phyloP scores from a whole-genome alignment of 176 grass and related monocot species.

The maize (Zea mays) region DNA sequence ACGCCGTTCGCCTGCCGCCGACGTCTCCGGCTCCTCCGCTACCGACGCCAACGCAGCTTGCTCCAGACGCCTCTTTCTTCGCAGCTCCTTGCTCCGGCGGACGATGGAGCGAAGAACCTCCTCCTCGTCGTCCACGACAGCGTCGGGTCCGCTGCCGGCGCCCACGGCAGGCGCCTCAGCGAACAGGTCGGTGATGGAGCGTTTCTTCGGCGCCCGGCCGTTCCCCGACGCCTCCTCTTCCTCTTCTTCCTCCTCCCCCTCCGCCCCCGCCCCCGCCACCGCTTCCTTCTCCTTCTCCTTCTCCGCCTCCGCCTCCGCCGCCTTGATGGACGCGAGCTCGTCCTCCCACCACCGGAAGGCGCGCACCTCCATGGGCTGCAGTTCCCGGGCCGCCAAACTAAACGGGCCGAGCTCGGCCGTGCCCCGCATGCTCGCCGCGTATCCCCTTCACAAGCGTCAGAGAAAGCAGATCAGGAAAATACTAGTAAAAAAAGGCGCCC shows the following conservation, averaged over 20 bases:
- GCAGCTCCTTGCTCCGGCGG: slow-evolving; percentile 32
- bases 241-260: neutral
- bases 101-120: slow-evolving; percentile 34
- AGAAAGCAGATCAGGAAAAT: slow-evolving; percentile 13
- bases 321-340: slow-evolving; percentile 30
- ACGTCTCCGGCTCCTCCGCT: neutral
- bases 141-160: neutral
- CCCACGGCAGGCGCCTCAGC: slow-evolving; percentile 39
- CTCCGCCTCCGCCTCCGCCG: neutral
- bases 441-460: slow-evolving; percentile 33
- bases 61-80: slow-evolving; percentile 10
- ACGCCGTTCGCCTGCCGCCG: neutral
- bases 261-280: neutral
- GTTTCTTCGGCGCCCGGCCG: slow-evolving; percentile 54
- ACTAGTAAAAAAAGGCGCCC: neutral
- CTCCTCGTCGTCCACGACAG: slow-evolving; percentile 6
- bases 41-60: neutral
- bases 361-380: slow-evolving; percentile 47
- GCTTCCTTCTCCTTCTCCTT: too few relatives aligned
- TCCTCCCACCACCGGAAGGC: slow-evolving; percentile 63
- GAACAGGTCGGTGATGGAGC: slow-evolving; percentile 62
- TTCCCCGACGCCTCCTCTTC: slow-evolving; percentile 18
- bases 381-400: neutral
- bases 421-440: slow-evolving; percentile 32
- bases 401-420: neutral